A percentile compares a stretch with the other conserved stretches of the same genome.
These are phyloP conservation scores for Medicago truncatula DNA, from an alignment of 306 rosid genomes.

Conservation along the genomic window DNA sequence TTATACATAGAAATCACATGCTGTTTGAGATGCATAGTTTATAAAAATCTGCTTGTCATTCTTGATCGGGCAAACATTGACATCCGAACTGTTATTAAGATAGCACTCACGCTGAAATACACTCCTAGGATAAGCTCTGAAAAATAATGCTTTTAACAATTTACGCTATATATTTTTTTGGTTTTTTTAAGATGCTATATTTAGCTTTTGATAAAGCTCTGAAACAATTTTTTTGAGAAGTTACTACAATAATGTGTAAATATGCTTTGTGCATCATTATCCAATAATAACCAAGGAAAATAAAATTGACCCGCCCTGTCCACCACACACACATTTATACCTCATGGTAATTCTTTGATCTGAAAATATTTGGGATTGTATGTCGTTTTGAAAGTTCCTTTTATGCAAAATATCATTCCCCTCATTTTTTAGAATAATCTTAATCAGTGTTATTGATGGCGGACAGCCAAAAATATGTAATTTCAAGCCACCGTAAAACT, in stretches of 20 bases:
- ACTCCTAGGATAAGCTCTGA: neutral
- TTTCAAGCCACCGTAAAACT: neutral
- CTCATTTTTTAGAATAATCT: too few species aligned
- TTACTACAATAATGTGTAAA: neutral
- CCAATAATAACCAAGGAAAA: too few species aligned
- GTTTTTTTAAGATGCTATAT: neutral
- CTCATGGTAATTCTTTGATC: slow-evolving; percentile 21
- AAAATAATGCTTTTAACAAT: neutral
- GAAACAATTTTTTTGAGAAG: neutral
- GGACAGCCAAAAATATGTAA: too few species aligned
- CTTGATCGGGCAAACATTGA: neutral
- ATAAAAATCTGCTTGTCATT: neutral
- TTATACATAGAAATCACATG: neutral
- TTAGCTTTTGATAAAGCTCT: neutral
- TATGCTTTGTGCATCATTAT: slow-evolving; percentile 14
- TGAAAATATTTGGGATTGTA: slow-evolving; percentile 9
- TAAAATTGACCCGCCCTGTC: neutral
- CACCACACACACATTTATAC: neutral
- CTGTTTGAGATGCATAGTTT: neutral
- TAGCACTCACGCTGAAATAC: neutral
- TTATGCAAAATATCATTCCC: slow-evolving; percentile 15
- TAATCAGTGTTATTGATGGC: too few species aligned
- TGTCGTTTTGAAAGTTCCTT: slow-evolving; percentile 23
- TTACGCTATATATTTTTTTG: neutral
- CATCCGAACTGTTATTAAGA: neutral